A percentile compares a stretch with the other conserved stretches of the same genome.
Evolutionary conservation across 2,329 filamentous ascomycete genomes (phyloP).

Genomic region (Passalora sequoiae): DNA sequence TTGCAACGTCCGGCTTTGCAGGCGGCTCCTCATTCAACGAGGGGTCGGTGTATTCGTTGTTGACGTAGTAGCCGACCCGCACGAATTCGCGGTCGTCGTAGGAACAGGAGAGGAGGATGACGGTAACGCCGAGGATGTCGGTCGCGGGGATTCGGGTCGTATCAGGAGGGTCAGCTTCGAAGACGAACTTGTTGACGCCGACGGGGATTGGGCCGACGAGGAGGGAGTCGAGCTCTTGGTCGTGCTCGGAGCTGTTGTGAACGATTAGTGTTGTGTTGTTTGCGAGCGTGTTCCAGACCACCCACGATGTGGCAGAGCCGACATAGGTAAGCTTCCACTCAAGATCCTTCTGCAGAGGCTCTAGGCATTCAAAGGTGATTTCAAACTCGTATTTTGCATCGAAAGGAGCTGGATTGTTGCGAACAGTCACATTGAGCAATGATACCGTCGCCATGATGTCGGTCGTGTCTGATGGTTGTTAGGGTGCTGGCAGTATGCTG

Average conservation of each 20-base stretch:
- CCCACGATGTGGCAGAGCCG: conserved; percentile 93
- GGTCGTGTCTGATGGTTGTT: conserved; percentile 6
- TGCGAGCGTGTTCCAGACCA: conserved; percentile 22
- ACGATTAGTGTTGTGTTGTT: not conserved
- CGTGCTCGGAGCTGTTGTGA: conserved; percentile 73
- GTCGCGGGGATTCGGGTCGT: conserved; percentile 85
- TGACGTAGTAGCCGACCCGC: conserved; percentile 97
- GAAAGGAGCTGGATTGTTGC: conserved; percentile 96
- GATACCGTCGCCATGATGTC: conserved; percentile 87
- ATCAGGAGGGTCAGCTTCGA: conserved; percentile 90
- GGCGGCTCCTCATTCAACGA: conserved; percentile 86
- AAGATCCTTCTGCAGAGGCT: conserved; percentile 91
- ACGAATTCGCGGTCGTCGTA: conserved; percentile 97
- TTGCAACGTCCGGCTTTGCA: conserved; percentile 85
- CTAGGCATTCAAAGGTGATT: conserved; percentile 97
- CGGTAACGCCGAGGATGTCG: conserved; percentile 94
- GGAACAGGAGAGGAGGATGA: conserved; percentile 91
- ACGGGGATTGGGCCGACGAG: conserved; percentile 96
- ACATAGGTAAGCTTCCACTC: conserved; percentile 99
- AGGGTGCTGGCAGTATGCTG: not conserved
- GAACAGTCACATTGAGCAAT: conserved; percentile 87
- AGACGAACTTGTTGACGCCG: conserved; percentile 97
- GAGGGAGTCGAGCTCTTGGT: conserved; percentile 95
- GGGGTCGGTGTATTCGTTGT: conserved; percentile 96
- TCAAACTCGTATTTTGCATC: conserved; percentile 92